Evolutionary conservation across 352 stramenopile genomes (phyloP).

Genomic region (Phytopythium chamaehyphon): DNA sequence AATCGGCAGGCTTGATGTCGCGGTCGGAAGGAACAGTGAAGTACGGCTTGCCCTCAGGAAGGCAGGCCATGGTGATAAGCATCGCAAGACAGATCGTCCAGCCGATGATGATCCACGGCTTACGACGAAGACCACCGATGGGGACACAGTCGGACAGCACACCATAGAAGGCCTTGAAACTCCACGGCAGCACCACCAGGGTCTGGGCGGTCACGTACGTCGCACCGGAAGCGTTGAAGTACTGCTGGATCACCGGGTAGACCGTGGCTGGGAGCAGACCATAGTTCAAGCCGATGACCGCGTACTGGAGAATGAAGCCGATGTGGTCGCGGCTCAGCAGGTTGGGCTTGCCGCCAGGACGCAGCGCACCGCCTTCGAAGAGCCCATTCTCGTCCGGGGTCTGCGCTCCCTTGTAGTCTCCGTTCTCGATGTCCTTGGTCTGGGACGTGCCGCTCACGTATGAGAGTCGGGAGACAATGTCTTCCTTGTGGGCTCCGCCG

Average conservation of each 20-base stretch:
- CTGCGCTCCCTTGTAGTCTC: constrained; percentile 24
- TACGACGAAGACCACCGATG: constrained; percentile 14
- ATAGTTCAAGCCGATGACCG: constrained; percentile 18
- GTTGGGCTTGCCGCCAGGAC: constrained; percentile 10
- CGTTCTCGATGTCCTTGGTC: constrained; percentile 13
- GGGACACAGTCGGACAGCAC: constrained; percentile 18
- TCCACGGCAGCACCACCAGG: constrained; percentile 49
- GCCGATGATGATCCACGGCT: constrained; percentile 19
- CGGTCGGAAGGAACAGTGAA: constrained; percentile 12
- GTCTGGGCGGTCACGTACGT: constrained; percentile 10
- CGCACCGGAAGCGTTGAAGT: constrained; percentile 18
- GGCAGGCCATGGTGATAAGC: constrained; percentile 22
- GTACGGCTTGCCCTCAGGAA: constrained; percentile 23
- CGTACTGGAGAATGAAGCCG: constrained; percentile 25
- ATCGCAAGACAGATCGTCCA: constrained; percentile 28
- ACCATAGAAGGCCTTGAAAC: constrained; percentile 27
- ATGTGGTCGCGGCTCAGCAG: constrained; percentile 22
- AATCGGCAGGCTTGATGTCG: constrained; percentile 18
- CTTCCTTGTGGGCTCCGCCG: constrained; percentile 8
- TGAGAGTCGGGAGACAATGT: constrained; percentile 30
- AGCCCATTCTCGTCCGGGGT: constrained; percentile 15
- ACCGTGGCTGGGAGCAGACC: constrained; percentile 21
- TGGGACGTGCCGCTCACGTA: constrained; percentile 23
- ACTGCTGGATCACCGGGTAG: constrained; percentile 28
- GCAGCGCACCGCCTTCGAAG: constrained; percentile 17